Conservation (phyloP, 345 rosid genomes). For the Linum lewisii region DNA sequence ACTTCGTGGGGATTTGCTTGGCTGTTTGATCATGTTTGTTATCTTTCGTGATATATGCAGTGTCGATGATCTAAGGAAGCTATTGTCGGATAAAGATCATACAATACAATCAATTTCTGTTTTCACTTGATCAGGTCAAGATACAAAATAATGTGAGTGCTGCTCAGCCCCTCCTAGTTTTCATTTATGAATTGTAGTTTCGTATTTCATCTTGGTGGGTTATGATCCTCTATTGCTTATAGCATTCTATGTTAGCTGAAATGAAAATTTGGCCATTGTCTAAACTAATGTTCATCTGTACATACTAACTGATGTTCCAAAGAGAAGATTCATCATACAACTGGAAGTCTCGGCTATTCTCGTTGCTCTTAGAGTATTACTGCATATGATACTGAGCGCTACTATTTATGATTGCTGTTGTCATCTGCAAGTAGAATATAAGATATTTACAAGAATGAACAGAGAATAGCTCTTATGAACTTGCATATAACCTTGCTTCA, state of each 20-base stretch:
- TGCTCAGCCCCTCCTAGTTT: not conserved
- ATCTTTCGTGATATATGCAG: constrained; percentile 29
- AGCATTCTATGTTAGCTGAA: not conserved
- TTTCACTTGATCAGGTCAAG: constrained; percentile 82
- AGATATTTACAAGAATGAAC: not conserved
- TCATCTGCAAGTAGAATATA: too few relatives aligned
- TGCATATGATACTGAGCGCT: too few relatives aligned
- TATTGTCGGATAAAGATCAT: constrained; percentile 73
- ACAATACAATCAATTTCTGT: constrained; percentile 64
- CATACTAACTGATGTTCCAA: not conserved
- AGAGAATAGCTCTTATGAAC: not conserved
- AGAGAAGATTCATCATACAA: too few relatives aligned
- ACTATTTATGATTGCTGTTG: too few relatives aligned
- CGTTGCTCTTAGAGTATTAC: too few relatives aligned
- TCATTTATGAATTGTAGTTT: not conserved
- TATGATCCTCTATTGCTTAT: not conserved
- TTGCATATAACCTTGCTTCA: not conserved
- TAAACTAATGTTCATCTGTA: not conserved
- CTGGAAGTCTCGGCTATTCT: too few relatives aligned
- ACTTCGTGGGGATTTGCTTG: too few relatives aligned
- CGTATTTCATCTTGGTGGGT: not conserved
- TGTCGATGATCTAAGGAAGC: constrained; percentile 81
- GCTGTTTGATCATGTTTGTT: constrained; percentile 8
- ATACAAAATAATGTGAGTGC: constrained; percentile 72
- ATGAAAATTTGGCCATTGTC: not conserved